Evolutionary conservation across 805 yeast genomes (phyloP), one percentile per base, ranked within the genome.

Genomic region (Maudiozyma serrabonitensis): DNA sequence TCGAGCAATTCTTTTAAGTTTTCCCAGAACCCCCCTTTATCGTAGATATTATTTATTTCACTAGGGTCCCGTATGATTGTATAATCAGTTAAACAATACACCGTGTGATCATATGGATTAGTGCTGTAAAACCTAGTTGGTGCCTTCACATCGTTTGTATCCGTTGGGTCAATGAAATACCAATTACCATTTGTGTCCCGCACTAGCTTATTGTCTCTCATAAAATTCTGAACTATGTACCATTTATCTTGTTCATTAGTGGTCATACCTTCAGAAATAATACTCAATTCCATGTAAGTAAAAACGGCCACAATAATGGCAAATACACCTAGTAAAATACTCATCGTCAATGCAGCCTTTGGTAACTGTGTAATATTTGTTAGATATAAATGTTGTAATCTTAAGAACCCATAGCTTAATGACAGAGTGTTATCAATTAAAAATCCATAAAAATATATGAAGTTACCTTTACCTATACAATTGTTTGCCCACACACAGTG

Each of bases 161-260:
- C 52, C 45, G 31, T 25, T 23, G 50, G 52, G 34, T 45, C 49
- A 28, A 19, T 42, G 5, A 55, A 42, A 39, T 48, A 61, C 61
- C 59, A 61, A 19, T 54, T 54, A 18, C 55, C 56, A 26, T 48
- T 26, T 1, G 19, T 15, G 18, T 56, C 54, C 38, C 49, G 50
- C 3, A 59, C 64, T 2, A 80, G 60, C 28, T 56, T 60, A 0
- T 74, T 73, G 12, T 71, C 69, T 9, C 69, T 57, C 46, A 78
- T 63, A 50, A 79, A 69, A 45, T 76, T 74, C 48, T 80, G 80
- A 13, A 86, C 71, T 3, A 73, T 79, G 18, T 69, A 76, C 95
- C 95, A 86, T 59, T 86, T 86, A 46, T 72, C 79, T 16, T 76
- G 68, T 63, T 86, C 95, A 58, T 82, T 84, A 4, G 90, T 82